Conservation (phyloP, 2,329 filamentous ascomycete genomes). For the Sporothrix curviconia region DNA sequence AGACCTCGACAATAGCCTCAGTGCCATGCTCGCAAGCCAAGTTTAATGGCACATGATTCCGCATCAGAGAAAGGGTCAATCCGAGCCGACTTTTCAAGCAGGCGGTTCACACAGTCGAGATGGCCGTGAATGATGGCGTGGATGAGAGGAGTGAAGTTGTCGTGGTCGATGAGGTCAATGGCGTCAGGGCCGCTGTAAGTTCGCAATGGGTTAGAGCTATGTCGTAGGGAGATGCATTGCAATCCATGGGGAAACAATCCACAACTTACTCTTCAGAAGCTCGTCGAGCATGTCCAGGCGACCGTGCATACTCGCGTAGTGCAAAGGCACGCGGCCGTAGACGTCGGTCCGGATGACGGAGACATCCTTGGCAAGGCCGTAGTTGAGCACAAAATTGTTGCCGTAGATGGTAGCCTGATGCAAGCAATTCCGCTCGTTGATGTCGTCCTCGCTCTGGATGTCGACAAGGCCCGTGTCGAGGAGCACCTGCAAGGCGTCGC, state of each 20-base stretch:
- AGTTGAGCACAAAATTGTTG: constrained; percentile 67
- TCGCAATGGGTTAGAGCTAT: not conserved
- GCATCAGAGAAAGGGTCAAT: constrained; percentile 80
- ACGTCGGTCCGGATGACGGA: constrained; percentile 79
- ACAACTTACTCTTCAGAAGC: constrained; percentile 54
- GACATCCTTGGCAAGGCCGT: constrained; percentile 68
- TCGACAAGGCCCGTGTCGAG: constrained; percentile 78
- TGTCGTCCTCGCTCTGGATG: constrained; percentile 90
- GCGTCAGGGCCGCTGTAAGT: constrained; percentile 58
- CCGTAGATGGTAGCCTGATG: constrained; percentile 97
- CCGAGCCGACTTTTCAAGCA: constrained; percentile 72
- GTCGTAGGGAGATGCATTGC: not conserved
- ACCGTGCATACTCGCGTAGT: constrained; percentile 95
- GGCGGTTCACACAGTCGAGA: constrained; percentile 68
- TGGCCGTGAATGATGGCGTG: constrained; percentile 90
- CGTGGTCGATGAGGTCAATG: constrained; percentile 84
- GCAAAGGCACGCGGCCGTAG: constrained; percentile 85
- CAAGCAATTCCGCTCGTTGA: constrained; percentile 93
- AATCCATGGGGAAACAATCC: not conserved
- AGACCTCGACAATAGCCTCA: constrained; percentile 72
- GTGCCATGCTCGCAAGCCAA: constrained; percentile 92
- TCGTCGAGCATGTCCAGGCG: constrained; percentile 74
- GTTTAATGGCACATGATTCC: constrained; percentile 90
- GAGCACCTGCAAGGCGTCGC: constrained; percentile 67
- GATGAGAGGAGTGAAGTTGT: constrained; percentile 94